Base-by-base conservation (phyloP, 2,329 filamentous ascomycete species). In the Pseudocercospora crystallina region DNA sequence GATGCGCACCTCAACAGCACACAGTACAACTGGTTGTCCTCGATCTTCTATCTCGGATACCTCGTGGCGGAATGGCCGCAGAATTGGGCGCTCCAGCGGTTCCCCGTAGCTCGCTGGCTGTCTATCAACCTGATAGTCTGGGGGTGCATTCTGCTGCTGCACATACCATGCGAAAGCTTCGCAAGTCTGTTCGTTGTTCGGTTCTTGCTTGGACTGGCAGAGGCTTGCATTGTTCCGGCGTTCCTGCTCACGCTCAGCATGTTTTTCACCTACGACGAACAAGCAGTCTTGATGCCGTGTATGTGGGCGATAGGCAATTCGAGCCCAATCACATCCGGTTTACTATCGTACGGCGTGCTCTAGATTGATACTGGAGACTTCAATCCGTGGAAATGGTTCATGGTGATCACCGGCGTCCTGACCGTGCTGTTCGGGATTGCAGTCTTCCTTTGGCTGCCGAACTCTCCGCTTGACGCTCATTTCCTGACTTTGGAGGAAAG, bases 401-500 rank as follows among this genome's bases (percentile, higher is more conserved):
- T 54, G 42, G 41, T 59, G 30, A 59, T 59, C 5, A 57, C 54
- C 5, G 55, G 54, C 8, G 8, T 32, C 5, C 14, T 56, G 11
- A 60, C 52, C 5, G 41, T 60, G 17, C 33, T 60, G 2, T 56
- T 60, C 12, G 54, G 53, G 12, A 29, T 41, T 11, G 54, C 51
- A 4, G 65, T 69, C 3, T 67, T 61, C 51, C 14, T 69, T 3
- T 59, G 69, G 42, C 65, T 71, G 33, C 67, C 68, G 0, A 68
- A 70, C 35, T 69, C 61, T 14, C 68, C 67, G 4, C 43, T 68
- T 12, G 54, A 58, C 30, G 69, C 69, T 12, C 47, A 55, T 7
- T 71, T 68, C 47, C 40, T 71, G 29, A 62, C 65, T 1, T 47
- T 56, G 12, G 62, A 69, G 36, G 67, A 71, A 36, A 62, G 62